Evolutionary conservation across 176 grass and related monocot species (phyloP).

Genomic region (Stipa capillata): DNA sequence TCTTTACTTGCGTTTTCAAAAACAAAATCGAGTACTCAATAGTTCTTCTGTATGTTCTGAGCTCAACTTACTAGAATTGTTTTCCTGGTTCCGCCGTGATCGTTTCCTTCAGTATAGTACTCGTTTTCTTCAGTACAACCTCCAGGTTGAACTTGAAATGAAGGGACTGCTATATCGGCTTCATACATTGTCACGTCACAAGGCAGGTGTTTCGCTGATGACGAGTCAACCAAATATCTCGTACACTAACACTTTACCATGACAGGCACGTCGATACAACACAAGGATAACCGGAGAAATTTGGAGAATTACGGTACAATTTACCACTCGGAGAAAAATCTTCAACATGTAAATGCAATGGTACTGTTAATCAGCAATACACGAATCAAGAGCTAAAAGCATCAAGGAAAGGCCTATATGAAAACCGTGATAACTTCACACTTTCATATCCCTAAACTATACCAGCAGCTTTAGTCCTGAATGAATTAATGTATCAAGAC

Average conservation of each 20-base stretch:
- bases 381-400: neutral
- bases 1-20: neutral
- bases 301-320: neutral
- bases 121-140: neutral
- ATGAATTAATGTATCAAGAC: constrained; percentile 31
- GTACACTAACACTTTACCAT: neutral
- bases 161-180: neutral
- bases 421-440: neutral
- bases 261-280: neutral
- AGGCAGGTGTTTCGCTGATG: neutral
- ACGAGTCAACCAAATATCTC: neutral
- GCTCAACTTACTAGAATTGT: neutral
- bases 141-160: neutral
- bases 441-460: constrained; percentile 21
- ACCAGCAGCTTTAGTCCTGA: constrained; percentile 9
- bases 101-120: neutral
- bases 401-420: neutral
- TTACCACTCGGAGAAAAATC: neutral
- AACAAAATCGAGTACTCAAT: neutral
- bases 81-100: neutral
- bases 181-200: neutral
- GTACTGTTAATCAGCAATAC: neutral
- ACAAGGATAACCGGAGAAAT: neutral
- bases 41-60: constrained; percentile 10
- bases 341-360: neutral